A percentile compares a stretch with the other conserved stretches of the same genome.
These are phyloP conservation scores for Letharia lupina DNA, from an alignment of 495 filamentous ascomycete genomes.

Conservation along the genomic window DNA sequence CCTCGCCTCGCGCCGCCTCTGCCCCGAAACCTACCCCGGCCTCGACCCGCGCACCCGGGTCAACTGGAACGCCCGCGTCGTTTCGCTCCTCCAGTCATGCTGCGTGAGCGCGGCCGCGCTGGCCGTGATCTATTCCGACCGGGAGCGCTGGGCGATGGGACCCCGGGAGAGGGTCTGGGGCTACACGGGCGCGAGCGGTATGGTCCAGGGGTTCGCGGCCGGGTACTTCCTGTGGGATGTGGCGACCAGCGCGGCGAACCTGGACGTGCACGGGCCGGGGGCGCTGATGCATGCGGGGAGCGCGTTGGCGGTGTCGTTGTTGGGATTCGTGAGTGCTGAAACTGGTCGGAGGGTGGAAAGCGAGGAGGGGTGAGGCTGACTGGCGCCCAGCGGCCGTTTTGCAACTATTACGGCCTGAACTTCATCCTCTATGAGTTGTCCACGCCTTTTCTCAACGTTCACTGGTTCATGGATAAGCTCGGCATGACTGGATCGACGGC, in stretches of 20 bases:
- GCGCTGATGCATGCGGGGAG: constrained; percentile 81
- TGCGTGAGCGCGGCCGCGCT: constrained; percentile 70
- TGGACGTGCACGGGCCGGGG: constrained; percentile 77
- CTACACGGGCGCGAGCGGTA: constrained; percentile 75
- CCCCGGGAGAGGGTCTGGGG: constrained; percentile 72
- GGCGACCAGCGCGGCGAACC: constrained; percentile 56
- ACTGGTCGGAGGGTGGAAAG: background rate
- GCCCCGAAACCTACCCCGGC: constrained; percentile 62
- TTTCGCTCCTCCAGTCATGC: constrained; percentile 79
- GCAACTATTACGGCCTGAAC: constrained; percentile 82
- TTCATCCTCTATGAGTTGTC: constrained; percentile 99
- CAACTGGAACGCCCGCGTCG: constrained; percentile 96
- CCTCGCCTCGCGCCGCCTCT: constrained; percentile 54
- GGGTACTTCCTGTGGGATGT: constrained; percentile 98
- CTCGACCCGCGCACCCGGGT: constrained; percentile 59
- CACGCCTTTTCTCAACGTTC: constrained; percentile 86
- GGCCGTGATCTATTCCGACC: constrained; percentile 72
- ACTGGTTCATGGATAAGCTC: constrained; percentile 99
- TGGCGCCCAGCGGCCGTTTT: constrained; percentile 64
- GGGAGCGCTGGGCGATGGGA: constrained; percentile 65
- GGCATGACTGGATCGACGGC: constrained; percentile 80
- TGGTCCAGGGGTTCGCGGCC: constrained; percentile 76
- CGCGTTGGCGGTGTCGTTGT: constrained; percentile 73
- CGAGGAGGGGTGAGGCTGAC: background rate
- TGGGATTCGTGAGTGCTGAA: constrained; percentile 74